These are phyloP conservation scores for Penicillium crystallinum DNA, from an alignment of 495 filamentous ascomycete species.

Conservation along the genomic window DNA sequence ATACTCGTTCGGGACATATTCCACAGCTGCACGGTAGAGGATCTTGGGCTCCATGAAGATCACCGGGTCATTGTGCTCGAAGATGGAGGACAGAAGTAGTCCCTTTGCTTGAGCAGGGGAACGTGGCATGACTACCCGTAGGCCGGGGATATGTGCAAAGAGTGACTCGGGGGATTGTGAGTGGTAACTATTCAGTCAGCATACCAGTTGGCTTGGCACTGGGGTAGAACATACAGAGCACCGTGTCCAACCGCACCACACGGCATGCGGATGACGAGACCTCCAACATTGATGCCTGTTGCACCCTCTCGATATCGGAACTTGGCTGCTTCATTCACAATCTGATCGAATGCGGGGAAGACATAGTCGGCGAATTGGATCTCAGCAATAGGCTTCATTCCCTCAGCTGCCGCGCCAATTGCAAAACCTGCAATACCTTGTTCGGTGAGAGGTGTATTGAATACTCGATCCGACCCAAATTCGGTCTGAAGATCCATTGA, in stretches of 20 bases:
- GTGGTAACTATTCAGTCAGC: slow-evolving; percentile 59
- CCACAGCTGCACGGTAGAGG: slow-evolving; percentile 88
- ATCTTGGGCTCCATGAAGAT: slow-evolving; percentile 98
- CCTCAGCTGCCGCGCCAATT: slow-evolving; percentile 82
- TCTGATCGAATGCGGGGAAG: slow-evolving; percentile 93
- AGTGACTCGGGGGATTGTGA: slow-evolving; percentile 89
- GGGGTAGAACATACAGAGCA: slow-evolving; percentile 57
- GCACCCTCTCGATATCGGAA: slow-evolving; percentile 79
- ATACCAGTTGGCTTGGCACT: background rate
- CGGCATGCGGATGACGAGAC: slow-evolving; percentile 90
- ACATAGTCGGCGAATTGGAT: slow-evolving; percentile 99
- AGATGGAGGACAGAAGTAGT: slow-evolving; percentile 70
- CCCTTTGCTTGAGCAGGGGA: slow-evolving; percentile 92
- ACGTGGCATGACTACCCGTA: slow-evolving; percentile 85
- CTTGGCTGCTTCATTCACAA: slow-evolving; percentile 96
- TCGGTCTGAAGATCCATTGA: slow-evolving; percentile 82
- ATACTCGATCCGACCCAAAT: slow-evolving; percentile 84
- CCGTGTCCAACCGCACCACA: slow-evolving; percentile 95
- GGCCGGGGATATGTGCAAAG: slow-evolving; percentile 87
- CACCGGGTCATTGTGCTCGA: slow-evolving; percentile 80
- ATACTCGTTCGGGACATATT: slow-evolving; percentile 80
- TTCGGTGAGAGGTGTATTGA: slow-evolving; percentile 93
- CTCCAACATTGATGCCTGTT: slow-evolving; percentile 63
- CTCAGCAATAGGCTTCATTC: slow-evolving; percentile 90
- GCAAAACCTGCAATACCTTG: slow-evolving; percentile 95